These are phyloP conservation scores for Cyanidioschyzon merolae DNA, from an alignment of 23 red algal genomes.

Conservation along the genomic window DNA sequence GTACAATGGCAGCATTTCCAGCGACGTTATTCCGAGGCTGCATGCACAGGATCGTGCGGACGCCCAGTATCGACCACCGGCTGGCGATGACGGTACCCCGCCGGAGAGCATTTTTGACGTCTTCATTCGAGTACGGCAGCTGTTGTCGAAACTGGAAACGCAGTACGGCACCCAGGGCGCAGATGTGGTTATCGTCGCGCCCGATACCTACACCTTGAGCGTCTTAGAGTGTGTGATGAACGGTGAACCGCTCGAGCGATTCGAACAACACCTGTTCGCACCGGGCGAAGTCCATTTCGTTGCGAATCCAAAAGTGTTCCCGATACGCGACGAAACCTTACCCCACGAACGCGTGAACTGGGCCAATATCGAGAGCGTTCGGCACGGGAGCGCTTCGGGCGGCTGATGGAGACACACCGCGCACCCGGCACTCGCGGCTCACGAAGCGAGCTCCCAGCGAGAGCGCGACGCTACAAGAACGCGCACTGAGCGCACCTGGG, in stretches of 20 bases:
- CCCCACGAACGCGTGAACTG: background rate
- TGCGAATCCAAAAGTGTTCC: background rate
- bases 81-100: conserved; percentile 83
- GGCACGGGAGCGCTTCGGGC: background rate
- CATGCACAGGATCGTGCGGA: conserved; percentile 27
- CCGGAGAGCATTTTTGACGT: conserved; percentile 72
- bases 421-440: too few species aligned
- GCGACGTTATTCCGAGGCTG: conserved; percentile 19
- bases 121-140: conserved; percentile 56
- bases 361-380: background rate
- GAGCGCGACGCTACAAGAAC: background rate
- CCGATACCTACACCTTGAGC: conserved; percentile 47
- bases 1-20: conserved; percentile 30
- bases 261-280: background rate
- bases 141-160: conserved; percentile 76
- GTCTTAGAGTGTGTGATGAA: conserved; percentile 35
- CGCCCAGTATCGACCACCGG: conserved; percentile 20
- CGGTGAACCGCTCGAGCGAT: conserved; percentile 1
- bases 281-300: background rate
- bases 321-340: background rate
- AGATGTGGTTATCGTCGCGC: conserved; percentile 46
- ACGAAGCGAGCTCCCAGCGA: background rate
- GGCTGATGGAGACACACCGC: too few species aligned
- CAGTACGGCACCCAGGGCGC: conserved; percentile 48
- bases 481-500: too few species aligned